Evolutionary conservation across 2,329 filamentous ascomycete species (phyloP), one percentile per base, ranked within the genome.

Genomic region (Metarhizium rileyi): DNA sequence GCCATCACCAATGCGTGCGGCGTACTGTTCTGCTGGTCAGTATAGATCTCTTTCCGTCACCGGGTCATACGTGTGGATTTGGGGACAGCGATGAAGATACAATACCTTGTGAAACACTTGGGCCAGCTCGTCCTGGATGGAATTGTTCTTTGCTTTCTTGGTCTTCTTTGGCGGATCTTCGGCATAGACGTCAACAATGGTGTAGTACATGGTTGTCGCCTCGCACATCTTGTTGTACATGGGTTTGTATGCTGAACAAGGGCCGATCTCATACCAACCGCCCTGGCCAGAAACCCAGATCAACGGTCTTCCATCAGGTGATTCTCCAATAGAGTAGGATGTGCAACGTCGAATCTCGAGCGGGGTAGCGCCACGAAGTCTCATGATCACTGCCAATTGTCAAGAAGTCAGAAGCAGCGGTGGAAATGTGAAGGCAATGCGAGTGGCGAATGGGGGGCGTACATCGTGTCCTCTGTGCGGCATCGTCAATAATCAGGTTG

Each of bases 191-290:
- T 81, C 77, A 38, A 79, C 68, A 3, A 86, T 62, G 48, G 73
- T 75, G 61, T 86, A 86, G 56, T 87, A 77, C 20, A 87, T 66
- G 8, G 73, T 70, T 12, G 86, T 76, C 2, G 80, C 83, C 60
- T 85, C 74, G 47, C 76, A 72, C 72, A 86, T 85, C 44, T 74
- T 70, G 27, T 74, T 65, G 63, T 77, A 83, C 26, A 79, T 78
- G 5, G 65, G 57, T 46, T 68, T 66, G 61, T 87, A 90, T 2
- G 66, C 63, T 9, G 69, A 59, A n/a, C 76, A 69, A 1, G 86
- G 83, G 28, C 70, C 70, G 40, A 89, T 74, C 59, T 83, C 77
- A 60, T 80, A 87, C 83, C 84, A 88, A 42, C 83, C 84, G 12
- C 81, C 76, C 48, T 70, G 59, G 33, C 63, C 64, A 1, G 59